Conservation (phyloP, 805 yeast genomes). For the Candida quercuum region DNA sequence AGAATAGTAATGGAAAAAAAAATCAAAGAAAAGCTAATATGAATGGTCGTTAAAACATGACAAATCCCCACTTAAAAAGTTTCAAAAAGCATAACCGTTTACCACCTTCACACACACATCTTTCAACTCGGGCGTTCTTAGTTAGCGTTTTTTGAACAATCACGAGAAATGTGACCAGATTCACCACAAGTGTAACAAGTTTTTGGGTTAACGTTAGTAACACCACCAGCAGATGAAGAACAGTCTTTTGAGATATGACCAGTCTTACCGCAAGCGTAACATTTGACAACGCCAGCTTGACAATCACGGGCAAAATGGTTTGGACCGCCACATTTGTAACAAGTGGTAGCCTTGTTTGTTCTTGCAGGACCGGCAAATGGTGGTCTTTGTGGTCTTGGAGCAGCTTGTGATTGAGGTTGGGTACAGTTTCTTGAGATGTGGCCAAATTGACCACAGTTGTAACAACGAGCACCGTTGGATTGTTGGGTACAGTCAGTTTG, state of each 20-base stretch:
- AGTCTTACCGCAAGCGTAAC: conserved; percentile 87
- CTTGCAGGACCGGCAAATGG: conserved; percentile 17
- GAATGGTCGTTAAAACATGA: conserved; percentile 15
- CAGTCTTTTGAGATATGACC: conserved; percentile 91
- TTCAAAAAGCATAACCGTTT: conserved; percentile 1
- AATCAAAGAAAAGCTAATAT: conserved; percentile 1
- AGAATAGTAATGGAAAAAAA: background rate
- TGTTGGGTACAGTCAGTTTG: conserved; percentile 73
- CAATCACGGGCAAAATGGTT: conserved; percentile 93
- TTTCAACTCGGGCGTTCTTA: conserved; percentile 2
- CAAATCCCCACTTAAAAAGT: conserved; percentile 7
- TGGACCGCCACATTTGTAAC: conserved; percentile 91
- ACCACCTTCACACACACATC: conserved; percentile 7
- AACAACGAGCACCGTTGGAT: conserved; percentile 60
- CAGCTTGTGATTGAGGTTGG: conserved; percentile 32
- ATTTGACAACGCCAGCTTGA: conserved; percentile 62
- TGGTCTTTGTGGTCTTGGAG: conserved; percentile 14
- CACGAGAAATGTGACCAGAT: conserved; percentile 84
- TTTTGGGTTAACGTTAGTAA: conserved; percentile 28
- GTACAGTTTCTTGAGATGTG: conserved; percentile 79
- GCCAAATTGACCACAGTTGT: conserved; percentile 72
- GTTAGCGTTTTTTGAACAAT: conserved; percentile 36
- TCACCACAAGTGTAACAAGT: conserved; percentile 43
- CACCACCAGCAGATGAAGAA: conserved; percentile 48
- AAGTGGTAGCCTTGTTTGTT: conserved; percentile 43